phyloP scores from a whole-genome alignment of 306 rosid species.

The Alnus rubra region DNA sequence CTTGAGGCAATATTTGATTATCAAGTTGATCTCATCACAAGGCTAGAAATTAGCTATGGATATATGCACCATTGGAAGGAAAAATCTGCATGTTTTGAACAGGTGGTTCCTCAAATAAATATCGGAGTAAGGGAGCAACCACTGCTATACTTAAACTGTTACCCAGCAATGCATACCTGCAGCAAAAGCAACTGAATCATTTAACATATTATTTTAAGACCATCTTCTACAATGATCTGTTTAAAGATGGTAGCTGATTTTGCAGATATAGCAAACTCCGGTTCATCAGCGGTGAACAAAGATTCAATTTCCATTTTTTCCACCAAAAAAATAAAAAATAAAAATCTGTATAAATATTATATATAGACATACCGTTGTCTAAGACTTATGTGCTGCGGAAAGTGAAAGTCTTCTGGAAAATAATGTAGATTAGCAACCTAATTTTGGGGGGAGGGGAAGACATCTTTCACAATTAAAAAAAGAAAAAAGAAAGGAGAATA shows the following conservation, averaged over 20 bases:
- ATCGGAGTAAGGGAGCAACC: slow-evolving; percentile 73
- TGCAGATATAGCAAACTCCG: background rate
- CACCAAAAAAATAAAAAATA: background rate
- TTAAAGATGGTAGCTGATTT: background rate
- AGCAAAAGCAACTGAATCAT: slow-evolving; percentile 17
- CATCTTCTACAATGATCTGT: background rate
- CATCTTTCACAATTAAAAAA: background rate
- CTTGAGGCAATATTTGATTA: background rate
- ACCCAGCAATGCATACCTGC: slow-evolving; percentile 86
- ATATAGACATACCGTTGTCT: slow-evolving; percentile 65
- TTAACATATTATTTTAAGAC: background rate
- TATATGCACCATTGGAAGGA: background rate
- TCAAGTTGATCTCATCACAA: background rate
- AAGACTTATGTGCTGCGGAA: slow-evolving; percentile 78
- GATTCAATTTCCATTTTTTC: background rate
- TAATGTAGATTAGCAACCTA: slow-evolving; percentile 92
- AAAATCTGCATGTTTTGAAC: background rate
- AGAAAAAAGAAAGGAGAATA: slow-evolving; percentile 2
- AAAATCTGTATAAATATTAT: background rate
- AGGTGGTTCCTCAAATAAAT: slow-evolving; percentile 56
- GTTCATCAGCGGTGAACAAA: background rate
- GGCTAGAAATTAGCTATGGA: background rate
- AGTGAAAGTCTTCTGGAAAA: slow-evolving; percentile 73
- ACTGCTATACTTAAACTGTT: slow-evolving; percentile 87
- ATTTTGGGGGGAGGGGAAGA: background rate